Evolutionary conservation across 352 stramenopile genomes (phyloP).

Genomic region (Aphanomyces astaci): DNA sequence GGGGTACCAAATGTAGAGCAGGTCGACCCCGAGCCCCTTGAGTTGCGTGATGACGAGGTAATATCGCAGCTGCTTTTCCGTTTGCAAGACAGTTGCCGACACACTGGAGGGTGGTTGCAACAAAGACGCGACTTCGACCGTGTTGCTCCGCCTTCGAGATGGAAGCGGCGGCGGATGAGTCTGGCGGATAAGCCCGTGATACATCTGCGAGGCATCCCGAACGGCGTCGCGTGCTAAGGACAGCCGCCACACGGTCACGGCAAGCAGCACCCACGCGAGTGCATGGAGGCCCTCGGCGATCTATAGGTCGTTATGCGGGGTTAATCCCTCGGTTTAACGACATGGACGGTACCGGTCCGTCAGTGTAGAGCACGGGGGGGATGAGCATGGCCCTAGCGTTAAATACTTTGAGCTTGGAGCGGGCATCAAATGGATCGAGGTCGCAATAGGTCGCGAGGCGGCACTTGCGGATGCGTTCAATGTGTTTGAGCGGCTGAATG

Average conservation of each 20-base stretch:
- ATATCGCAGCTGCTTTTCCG: constrained; percentile 31
- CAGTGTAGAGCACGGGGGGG: not conserved
- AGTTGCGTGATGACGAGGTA: constrained; percentile 29
- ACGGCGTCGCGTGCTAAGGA: constrained; percentile 28
- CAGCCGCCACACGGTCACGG: constrained; percentile 29
- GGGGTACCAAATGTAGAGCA: constrained; percentile 28
- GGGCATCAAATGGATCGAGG: constrained; percentile 34
- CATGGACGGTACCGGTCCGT: not conserved
- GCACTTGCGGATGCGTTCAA: not conserved
- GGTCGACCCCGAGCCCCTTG: constrained; percentile 24
- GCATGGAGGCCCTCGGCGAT: constrained; percentile 21
- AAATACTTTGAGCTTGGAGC: constrained; percentile 20
- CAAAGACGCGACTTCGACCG: not conserved
- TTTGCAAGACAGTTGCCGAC: constrained; percentile 22
- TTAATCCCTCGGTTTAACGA: not conserved
- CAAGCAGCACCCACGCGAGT: constrained; percentile 24
- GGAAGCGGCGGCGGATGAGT: no score
- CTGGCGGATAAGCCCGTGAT: not conserved
- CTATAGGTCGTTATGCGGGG: no score
- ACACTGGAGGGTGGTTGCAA: not conserved
- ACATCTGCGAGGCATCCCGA: constrained; percentile 23
- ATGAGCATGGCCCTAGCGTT: not conserved
- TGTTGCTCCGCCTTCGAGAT: no score
- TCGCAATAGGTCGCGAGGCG: constrained; percentile 26
- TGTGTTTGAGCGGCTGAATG: not conserved